phyloP scores from a whole-genome alignment of 2,329 filamentous ascomycete genomes.

The Aspergillus flavus region DNA sequence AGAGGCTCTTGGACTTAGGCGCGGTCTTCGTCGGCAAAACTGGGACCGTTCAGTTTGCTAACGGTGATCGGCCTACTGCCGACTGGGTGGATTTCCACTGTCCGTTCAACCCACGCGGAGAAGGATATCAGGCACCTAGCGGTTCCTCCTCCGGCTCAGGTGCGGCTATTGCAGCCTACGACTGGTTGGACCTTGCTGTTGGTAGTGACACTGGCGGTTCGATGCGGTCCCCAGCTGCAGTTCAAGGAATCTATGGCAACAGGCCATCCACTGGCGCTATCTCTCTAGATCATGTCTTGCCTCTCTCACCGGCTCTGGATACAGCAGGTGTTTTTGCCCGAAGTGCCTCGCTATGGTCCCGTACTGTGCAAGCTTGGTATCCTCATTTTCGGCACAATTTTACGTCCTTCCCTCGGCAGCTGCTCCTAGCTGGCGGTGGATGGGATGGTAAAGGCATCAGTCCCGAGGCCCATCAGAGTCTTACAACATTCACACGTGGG shows the following conservation, averaged over 20 bases:
- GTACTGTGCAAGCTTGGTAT: conserved; percentile 23
- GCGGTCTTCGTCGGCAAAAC: conserved; percentile 49
- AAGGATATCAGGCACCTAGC: conserved; percentile 33
- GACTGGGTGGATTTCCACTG: conserved; percentile 41
- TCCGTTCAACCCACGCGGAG: conserved; percentile 43
- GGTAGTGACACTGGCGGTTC: conserved; percentile 33
- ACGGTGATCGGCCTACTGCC: conserved; percentile 30
- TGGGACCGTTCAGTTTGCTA: conserved; percentile 39
- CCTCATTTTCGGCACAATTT: conserved; percentile 19
- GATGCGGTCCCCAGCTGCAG: conserved; percentile 29
- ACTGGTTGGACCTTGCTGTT: conserved; percentile 33
- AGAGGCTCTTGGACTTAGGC: conserved; percentile 61
- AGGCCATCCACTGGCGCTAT: conserved; percentile 28
- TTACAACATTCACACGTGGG: conserved; percentile 25
- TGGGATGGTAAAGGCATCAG: conserved; percentile 6
- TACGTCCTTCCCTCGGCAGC: conserved; percentile 23
- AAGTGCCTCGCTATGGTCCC: conserved; percentile 23
- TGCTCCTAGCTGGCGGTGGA: conserved; percentile 15
- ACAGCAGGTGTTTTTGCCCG: conserved; percentile 36
- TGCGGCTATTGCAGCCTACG: conserved; percentile 33
- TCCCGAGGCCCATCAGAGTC: conserved; percentile 27
- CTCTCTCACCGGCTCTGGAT: conserved; percentile 32
- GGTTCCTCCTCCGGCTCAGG: conserved; percentile 25
- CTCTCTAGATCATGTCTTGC: conserved; percentile 23
- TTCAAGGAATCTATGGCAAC: conserved; percentile 33